Percentiles rank a stretch among this genome's conserved stretches.
phyloP scores from a whole-genome alignment of 306 rosid species.

The Macrotyloma uniflorum region DNA sequence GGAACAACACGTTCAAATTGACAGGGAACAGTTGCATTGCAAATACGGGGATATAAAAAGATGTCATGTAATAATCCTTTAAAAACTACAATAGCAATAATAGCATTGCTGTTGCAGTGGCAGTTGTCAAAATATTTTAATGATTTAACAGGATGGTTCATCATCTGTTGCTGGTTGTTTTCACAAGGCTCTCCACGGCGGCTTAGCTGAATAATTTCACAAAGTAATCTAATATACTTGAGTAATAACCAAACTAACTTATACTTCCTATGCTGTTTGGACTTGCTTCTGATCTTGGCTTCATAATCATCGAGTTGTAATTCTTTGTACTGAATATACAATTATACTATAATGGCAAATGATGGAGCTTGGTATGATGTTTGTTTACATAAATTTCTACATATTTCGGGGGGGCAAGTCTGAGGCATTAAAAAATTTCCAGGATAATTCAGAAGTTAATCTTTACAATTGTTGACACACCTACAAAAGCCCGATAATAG shows the following conservation, averaged over 20 bases:
- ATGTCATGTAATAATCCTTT: not conserved
- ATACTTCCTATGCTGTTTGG: not conserved
- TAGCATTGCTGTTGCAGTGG: slow-evolving; percentile 4
- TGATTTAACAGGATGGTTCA: slow-evolving; percentile 10
- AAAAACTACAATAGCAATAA: slow-evolving; percentile 33
- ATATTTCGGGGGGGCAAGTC: not conserved
- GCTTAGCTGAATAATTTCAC: slow-evolving; percentile 20
- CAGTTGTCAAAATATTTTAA: not conserved
- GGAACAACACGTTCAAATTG: slow-evolving; percentile 15
- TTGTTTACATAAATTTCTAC: not conserved
- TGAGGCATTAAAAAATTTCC: not conserved
- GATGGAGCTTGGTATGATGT: slow-evolving; percentile 10
- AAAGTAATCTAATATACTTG: slow-evolving; percentile 9
- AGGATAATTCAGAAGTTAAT: not conserved
- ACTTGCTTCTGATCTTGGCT: not conserved
- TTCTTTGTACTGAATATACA: slow-evolving; percentile 10
- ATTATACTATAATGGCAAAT: slow-evolving; percentile 11
- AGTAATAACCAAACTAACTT: slow-evolving; percentile 1
- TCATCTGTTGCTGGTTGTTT: not conserved
- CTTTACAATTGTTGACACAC: not conserved
- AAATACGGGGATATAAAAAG: slow-evolving; percentile 1
- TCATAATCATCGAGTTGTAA: not conserved
- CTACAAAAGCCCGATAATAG: not conserved
- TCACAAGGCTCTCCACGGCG: slow-evolving; percentile 24
- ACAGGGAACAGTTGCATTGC: slow-evolving; percentile 5